Evolutionary conservation across 352 stramenopile genomes (phyloP).

Genomic region (Elongisporangium anandrum): DNA sequence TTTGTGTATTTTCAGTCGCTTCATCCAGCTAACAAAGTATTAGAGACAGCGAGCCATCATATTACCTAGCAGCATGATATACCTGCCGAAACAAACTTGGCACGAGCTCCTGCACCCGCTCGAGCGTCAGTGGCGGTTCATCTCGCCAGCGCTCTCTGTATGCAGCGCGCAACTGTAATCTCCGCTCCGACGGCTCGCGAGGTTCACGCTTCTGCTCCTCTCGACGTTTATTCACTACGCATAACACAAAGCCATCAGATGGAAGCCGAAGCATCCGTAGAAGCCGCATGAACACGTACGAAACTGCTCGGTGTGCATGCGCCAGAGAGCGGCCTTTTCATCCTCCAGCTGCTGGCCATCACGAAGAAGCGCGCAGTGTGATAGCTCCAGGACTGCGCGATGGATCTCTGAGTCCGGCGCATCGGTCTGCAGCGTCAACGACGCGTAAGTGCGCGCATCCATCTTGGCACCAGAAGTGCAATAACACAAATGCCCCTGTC

Average conservation of each 20-base stretch:
- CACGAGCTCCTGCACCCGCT: conserved; percentile 29
- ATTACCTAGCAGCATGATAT: neutral
- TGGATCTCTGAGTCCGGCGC: neutral
- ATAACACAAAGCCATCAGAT: neutral
- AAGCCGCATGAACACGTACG: conserved; percentile 15
- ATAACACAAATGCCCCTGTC: neutral
- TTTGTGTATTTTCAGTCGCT: conserved; percentile 10
- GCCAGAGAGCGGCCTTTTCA: conserved; percentile 24
- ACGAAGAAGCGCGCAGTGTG: neutral
- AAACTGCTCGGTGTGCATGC: conserved; percentile 37
- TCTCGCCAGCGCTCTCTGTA: conserved; percentile 30
- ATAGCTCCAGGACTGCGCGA: neutral
- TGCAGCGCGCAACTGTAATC: conserved; percentile 27
- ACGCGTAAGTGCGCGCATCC: neutral
- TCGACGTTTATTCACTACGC: conserved; percentile 23
- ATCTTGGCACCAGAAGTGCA: neutral
- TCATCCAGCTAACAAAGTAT: neutral
- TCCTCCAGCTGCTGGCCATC: neutral
- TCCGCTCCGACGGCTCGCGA: conserved; percentile 22
- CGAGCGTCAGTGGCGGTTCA: conserved; percentile 20
- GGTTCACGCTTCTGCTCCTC: conserved; percentile 11
- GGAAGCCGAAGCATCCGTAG: neutral
- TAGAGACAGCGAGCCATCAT: neutral
- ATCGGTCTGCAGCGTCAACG: neutral
- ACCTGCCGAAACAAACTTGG: conserved; percentile 45